Evolutionary conservation across 495 filamentous ascomycete genomes (phyloP).

Genomic region (Sordaria brevicollis): DNA sequence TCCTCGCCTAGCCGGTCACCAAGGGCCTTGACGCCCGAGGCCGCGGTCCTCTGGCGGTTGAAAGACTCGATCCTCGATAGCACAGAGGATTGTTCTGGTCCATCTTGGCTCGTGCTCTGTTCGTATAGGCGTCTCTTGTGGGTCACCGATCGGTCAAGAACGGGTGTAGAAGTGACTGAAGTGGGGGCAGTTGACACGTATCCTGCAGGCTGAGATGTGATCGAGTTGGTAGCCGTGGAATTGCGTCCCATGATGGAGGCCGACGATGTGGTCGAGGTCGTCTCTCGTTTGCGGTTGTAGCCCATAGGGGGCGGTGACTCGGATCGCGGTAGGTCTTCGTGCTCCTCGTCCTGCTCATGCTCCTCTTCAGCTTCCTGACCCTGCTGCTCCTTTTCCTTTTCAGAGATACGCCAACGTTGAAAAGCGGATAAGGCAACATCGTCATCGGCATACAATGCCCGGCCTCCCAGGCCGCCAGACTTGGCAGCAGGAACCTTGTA

Average conservation of each 20-base stretch:
- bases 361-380: slow-evolving; percentile 32
- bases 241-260: slow-evolving; percentile 55
- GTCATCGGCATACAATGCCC: slow-evolving; percentile 65
- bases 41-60: slow-evolving; percentile 38
- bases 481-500: slow-evolving; percentile 67
- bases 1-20: slow-evolving; percentile 25
- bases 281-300: slow-evolving; percentile 70
- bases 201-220: slow-evolving; percentile 60
- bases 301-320: slow-evolving; percentile 50
- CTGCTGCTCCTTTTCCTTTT: slow-evolving; percentile 42
- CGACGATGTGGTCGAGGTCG: slow-evolving; percentile 78
- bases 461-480: slow-evolving; percentile 49
- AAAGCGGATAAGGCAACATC: slow-evolving; percentile 76
- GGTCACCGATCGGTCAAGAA: slow-evolving; percentile 41
- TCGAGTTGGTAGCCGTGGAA: slow-evolving; percentile 87
- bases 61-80: slow-evolving; percentile 71
- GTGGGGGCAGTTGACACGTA: slow-evolving; percentile 28
- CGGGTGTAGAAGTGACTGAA: slow-evolving; percentile 22
- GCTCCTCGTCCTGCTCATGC: slow-evolving; percentile 24
- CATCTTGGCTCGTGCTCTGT: slow-evolving; percentile 66
- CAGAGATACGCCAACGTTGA: slow-evolving; percentile 49
- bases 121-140: slow-evolving; percentile 78
- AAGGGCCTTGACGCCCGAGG: slow-evolving; percentile 10
- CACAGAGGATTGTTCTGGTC: slow-evolving; percentile 67
- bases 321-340: slow-evolving; percentile 31